Conservation (phyloP, 768 basidiomycete genomes). For the Exsudoporus frostii region DNA sequence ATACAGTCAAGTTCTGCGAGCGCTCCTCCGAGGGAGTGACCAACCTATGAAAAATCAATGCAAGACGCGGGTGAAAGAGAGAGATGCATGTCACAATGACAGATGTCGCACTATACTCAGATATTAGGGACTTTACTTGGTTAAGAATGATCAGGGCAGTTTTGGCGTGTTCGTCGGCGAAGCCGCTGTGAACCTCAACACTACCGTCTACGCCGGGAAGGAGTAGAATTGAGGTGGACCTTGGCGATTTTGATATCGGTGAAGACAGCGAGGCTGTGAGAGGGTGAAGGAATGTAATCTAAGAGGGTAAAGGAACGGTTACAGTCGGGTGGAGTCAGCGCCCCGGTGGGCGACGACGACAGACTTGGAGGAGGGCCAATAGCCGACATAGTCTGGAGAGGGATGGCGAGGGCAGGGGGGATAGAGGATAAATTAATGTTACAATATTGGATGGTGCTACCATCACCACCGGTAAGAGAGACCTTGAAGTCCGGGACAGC, state of each 20-base stretch:
- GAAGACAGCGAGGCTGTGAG: constrained; percentile 43
- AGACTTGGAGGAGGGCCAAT: constrained; percentile 46
- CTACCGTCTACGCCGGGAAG: constrained; percentile 51
- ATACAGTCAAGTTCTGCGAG: constrained; percentile 50
- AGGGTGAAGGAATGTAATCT: background rate
- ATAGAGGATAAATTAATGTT: constrained; percentile 3
- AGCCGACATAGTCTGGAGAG: constrained; percentile 51
- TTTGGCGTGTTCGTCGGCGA: constrained; percentile 47
- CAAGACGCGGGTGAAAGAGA: background rate
- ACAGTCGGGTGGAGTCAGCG: constrained; percentile 56
- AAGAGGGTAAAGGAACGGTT: constrained; percentile 10
- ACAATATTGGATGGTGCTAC: constrained; percentile 48
- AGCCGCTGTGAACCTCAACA: constrained; percentile 53
- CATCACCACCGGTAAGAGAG: constrained; percentile 48
- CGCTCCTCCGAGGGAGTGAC: constrained; percentile 53
- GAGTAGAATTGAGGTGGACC: constrained; percentile 35
- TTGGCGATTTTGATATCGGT: constrained; percentile 46
- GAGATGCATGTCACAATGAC: constrained; percentile 39
- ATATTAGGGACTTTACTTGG: constrained; percentile 41
- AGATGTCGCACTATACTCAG: constrained; percentile 33
- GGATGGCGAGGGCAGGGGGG: background rate
- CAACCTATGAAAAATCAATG: constrained; percentile 29
- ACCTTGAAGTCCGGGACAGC: constrained; percentile 39
- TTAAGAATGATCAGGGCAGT: constrained; percentile 45
- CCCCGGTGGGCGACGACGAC: constrained; percentile 63